phyloP scores from a whole-genome alignment of 495 filamentous ascomycete species.

The Penicillium argentinense region DNA sequence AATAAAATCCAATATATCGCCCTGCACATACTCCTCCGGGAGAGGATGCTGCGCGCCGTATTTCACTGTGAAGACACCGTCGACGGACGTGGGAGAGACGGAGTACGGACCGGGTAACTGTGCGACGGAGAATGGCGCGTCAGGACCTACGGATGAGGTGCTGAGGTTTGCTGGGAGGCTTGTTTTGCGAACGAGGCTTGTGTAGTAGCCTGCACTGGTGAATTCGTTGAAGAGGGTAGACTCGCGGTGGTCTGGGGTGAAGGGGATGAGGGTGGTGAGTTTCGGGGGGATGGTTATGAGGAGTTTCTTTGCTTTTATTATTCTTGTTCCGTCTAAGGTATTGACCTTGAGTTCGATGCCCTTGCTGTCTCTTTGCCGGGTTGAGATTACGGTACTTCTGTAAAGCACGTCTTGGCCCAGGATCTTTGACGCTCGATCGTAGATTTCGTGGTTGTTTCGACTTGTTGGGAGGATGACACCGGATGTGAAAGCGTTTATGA shows the following conservation, averaged over 20 bases:
- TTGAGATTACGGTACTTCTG: slow-evolving; percentile 25
- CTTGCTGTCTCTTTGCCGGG: slow-evolving; percentile 20
- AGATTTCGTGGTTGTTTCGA: slow-evolving; percentile 43
- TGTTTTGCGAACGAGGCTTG: slow-evolving; percentile 39
- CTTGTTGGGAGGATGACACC: slow-evolving; percentile 24
- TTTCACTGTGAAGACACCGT: slow-evolving; percentile 18
- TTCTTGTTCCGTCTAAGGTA: slow-evolving; percentile 31
- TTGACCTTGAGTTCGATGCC: slow-evolving; percentile 32
- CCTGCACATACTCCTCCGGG: slow-evolving; percentile 1
- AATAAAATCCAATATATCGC: slow-evolving; percentile 11
- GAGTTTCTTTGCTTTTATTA: slow-evolving; percentile 46
- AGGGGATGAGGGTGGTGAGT: slow-evolving; percentile 29
- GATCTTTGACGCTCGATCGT: slow-evolving; percentile 29
- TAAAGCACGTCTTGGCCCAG: slow-evolving; percentile 34
- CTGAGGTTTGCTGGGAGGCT: slow-evolving; percentile 30
- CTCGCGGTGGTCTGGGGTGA: slow-evolving; percentile 39
- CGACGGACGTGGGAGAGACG: slow-evolving; percentile 17
- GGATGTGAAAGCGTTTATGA: slow-evolving; percentile 15
- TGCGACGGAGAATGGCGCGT: slow-evolving; percentile 27
- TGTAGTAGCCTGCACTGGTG: slow-evolving; percentile 42
- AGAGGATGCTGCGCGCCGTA: slow-evolving; percentile 14
- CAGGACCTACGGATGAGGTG: slow-evolving; percentile 4
- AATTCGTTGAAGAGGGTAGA: slow-evolving; percentile 31
- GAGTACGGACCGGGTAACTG: slow-evolving; percentile 26
- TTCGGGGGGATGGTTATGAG: slow-evolving; percentile 46